Conservation (phyloP, 371 early-diverging fungal species). For the Mortierella sp. region DNA sequence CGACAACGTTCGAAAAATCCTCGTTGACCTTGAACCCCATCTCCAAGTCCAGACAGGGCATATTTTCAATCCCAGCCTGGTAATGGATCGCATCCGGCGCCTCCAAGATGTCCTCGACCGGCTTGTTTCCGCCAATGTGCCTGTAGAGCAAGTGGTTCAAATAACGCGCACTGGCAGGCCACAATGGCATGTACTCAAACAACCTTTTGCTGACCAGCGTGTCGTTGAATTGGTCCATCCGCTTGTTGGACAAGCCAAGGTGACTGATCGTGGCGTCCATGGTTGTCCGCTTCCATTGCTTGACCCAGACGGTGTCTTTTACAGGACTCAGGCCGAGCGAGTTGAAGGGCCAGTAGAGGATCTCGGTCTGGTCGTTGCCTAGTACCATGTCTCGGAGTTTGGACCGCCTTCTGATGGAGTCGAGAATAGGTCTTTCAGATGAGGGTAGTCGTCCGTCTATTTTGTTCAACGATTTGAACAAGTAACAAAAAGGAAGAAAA, state of each 20-base stretch:
- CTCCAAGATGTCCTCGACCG: slow-evolving; percentile 10
- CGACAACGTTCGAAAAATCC: slow-evolving; percentile 34
- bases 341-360: slow-evolving; percentile 60
- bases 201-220: no score
- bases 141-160: slow-evolving; percentile 14
- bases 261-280: slow-evolving; percentile 12
- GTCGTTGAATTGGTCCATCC: no score
- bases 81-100: slow-evolving; percentile 61
- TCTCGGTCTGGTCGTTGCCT: slow-evolving; percentile 43
- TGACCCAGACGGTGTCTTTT: slow-evolving; percentile 52
- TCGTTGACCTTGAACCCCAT: slow-evolving; percentile 47
- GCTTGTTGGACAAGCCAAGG: no score
- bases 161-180: slow-evolving; percentile 33
- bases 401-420: slow-evolving; percentile 17
- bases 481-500: neutral
- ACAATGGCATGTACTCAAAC: slow-evolving; percentile 22
- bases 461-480: no score
- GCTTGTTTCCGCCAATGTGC: neutral
- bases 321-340: neutral
- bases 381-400: slow-evolving; percentile 38
- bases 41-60: slow-evolving; percentile 37
- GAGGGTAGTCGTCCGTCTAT: slow-evolving; percentile 43
- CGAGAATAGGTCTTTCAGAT: slow-evolving; percentile 14
- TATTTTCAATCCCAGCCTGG: slow-evolving; percentile 42
- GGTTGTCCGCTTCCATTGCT: slow-evolving; percentile 44